Percentiles rank a stretch among this genome's conserved stretches.
phyloP scores from a whole-genome alignment of 2,329 filamentous ascomycete species.

The Hyphodiscus sp. region DNA sequence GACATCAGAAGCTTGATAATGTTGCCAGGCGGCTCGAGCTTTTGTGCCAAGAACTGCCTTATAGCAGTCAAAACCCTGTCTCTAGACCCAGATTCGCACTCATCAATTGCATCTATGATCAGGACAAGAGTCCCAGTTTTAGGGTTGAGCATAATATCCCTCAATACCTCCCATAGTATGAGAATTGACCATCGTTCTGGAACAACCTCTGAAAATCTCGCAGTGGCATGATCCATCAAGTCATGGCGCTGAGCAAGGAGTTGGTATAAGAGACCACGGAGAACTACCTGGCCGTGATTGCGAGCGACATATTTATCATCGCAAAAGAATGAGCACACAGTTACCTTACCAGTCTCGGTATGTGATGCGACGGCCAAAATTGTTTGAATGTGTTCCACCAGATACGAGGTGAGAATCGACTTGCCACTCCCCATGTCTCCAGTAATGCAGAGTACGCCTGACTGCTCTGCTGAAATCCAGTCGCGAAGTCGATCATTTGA shows the following conservation, averaged over 20 bases:
- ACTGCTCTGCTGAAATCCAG: slow-evolving; percentile 27
- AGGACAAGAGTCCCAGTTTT: slow-evolving; percentile 29
- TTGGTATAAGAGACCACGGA: slow-evolving; percentile 33
- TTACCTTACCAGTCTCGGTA: too few relatives aligned
- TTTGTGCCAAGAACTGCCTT: too few relatives aligned
- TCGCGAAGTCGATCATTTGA: slow-evolving; percentile 25
- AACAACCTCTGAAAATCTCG: slow-evolving; percentile 29
- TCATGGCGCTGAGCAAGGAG: slow-evolving; percentile 30
- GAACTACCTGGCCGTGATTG: slow-evolving; percentile 32
- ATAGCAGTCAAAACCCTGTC: too few relatives aligned
- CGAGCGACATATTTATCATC: slow-evolving; percentile 33
- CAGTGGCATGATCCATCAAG: slow-evolving; percentile 28
- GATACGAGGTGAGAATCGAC: slow-evolving; percentile 31
- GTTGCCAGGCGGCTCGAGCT: too few relatives aligned
- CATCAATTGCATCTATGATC: slow-evolving; percentile 35
- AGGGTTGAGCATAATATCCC: slow-evolving; percentile 28
- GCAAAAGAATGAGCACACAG: slow-evolving; percentile 33
- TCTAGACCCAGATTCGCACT: slow-evolving; percentile 30
- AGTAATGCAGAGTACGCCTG: slow-evolving; percentile 32
- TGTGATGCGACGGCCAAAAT: too few relatives aligned
- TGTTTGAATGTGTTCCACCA: slow-evolving; percentile 8
- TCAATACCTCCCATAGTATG: slow-evolving; percentile 32
- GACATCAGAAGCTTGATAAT: too few relatives aligned
- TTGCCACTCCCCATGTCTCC: slow-evolving; percentile 34
- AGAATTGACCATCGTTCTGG: slow-evolving; percentile 27